Conservation (phyloP, 2,329 filamentous ascomycete genomes). For the Camptophora hylomeconis region DNA sequence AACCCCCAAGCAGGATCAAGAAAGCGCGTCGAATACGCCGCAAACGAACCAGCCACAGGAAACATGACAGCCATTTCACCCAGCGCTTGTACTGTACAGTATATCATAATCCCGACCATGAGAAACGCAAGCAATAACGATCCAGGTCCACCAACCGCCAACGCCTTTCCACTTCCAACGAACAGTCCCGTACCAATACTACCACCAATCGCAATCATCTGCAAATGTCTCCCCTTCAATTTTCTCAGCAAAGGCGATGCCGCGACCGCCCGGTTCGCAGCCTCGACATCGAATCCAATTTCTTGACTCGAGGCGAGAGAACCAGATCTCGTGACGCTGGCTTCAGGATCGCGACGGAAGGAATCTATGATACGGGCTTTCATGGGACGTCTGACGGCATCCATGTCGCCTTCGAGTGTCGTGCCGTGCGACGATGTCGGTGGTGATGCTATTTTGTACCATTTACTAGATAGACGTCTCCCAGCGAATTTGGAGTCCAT, state of each 20-base stretch:
- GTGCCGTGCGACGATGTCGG: no score
- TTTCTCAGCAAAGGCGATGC: slow-evolving; percentile 18
- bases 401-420: slow-evolving; percentile 14
- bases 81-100: slow-evolving; percentile 80
- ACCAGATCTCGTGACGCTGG: slow-evolving; percentile 12
- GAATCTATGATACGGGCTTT: slow-evolving; percentile 17
- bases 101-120: slow-evolving; percentile 76
- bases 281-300: slow-evolving; percentile 18
- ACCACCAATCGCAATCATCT: slow-evolving; percentile 61
- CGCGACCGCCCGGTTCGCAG: slow-evolving; percentile 19
- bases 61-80: slow-evolving; percentile 86
- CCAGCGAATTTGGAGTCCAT: no score
- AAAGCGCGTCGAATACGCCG: slow-evolving; percentile 82
- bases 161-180: slow-evolving; percentile 63
- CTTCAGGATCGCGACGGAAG: slow-evolving; percentile 21
- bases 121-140: slow-evolving; percentile 64
- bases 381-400: slow-evolving; percentile 9
- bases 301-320: slow-evolving; percentile 6
- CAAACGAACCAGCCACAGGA: slow-evolving; percentile 84
- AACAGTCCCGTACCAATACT: slow-evolving; percentile 86
- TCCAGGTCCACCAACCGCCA: slow-evolving; percentile 54
- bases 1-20: slow-evolving; percentile 56
- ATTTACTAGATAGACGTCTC: no score
- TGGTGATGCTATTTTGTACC: no score
- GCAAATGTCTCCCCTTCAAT: slow-evolving; percentile 20